phyloP scores from a whole-genome alignment of 495 filamentous ascomycete species.

The Hyphodiscus hymeniophilus region DNA sequence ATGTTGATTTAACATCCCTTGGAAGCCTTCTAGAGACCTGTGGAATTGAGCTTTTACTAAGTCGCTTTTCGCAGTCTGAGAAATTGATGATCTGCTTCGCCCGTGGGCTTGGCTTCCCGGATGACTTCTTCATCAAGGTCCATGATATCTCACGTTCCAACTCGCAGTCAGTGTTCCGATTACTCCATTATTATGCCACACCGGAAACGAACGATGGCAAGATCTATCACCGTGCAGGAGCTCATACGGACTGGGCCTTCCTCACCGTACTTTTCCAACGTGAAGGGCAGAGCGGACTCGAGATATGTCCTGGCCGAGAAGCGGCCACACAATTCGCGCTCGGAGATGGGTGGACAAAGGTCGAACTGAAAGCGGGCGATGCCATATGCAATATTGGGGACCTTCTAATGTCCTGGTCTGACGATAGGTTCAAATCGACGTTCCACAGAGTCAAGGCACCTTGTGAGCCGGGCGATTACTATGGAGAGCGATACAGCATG shows the following conservation, averaged over 20 bases:
- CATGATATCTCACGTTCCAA: constrained; percentile 35
- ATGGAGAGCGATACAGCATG: constrained; percentile 45
- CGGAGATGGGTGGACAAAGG: constrained; percentile 43
- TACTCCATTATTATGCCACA: constrained; percentile 45
- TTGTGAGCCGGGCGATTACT: constrained; percentile 36
- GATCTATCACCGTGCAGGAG: constrained; percentile 44
- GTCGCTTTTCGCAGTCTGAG: no score
- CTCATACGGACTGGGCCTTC: constrained; percentile 49
- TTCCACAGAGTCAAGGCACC: constrained; percentile 48
- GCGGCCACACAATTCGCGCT: constrained; percentile 42
- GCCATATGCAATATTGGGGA: constrained; percentile 53
- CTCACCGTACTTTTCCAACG: constrained; percentile 49
- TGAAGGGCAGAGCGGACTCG: constrained; percentile 44
- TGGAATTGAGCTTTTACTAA: no score
- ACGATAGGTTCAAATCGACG: constrained; percentile 51
- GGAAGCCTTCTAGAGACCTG: no score
- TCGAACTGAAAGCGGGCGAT: constrained; percentile 39
- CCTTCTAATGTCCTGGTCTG: constrained; percentile 51
- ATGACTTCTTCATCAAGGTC: constrained; percentile 40
- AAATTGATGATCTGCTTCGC: constrained; percentile 44
- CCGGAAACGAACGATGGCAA: constrained; percentile 31
- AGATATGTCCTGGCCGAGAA: constrained; percentile 51
- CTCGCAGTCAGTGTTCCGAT: constrained; percentile 41
- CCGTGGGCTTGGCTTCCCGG: constrained; percentile 37
- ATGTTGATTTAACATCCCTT: no score